These are phyloP conservation scores for Cymbopogon citratus DNA, from an alignment of 176 grass and related monocot species.

Conservation along the genomic window DNA sequence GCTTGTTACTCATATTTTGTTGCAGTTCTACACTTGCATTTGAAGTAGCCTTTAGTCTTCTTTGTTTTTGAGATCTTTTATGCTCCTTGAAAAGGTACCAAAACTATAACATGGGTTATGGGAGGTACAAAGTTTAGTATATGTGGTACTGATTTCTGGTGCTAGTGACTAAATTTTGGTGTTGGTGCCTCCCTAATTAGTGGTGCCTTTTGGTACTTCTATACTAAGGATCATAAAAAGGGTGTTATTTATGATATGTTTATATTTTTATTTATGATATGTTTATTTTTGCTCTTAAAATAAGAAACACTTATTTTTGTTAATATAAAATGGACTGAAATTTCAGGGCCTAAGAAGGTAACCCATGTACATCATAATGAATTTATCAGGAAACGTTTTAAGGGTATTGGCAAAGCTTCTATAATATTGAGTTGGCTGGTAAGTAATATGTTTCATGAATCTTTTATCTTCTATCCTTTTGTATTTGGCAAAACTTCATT, in stretches of 20 bases:
- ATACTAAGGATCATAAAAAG: too few species aligned
- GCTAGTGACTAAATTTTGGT: background rate
- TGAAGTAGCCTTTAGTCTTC: background rate
- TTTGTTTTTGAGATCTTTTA: background rate
- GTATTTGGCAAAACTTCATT: background rate
- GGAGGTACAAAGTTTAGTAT: background rate
- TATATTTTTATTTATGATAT: too few species aligned
- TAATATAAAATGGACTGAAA: background rate
- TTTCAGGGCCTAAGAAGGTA: constrained; percentile 39
- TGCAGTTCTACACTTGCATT: background rate
- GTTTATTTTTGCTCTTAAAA: background rate
- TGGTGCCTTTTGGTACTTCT: background rate
- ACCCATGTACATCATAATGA: constrained; percentile 33
- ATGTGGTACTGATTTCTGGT: background rate
- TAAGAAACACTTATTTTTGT: background rate
- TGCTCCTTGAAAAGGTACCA: background rate
- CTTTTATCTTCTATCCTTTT: background rate
- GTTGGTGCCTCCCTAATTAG: background rate
- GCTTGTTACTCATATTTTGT: constrained; percentile 11
- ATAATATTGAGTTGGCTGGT: constrained; percentile 84
- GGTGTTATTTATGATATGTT: too few species aligned
- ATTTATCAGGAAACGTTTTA: constrained; percentile 74
- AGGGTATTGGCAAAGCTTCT: too few species aligned
- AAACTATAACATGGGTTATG: background rate
- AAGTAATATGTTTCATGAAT: constrained; percentile 42